A percentile compares a stretch with the other conserved stretches of the same genome.
Evolutionary conservation across 805 yeast species (phyloP).

Genomic region (Ogataea salicorniae): DNA sequence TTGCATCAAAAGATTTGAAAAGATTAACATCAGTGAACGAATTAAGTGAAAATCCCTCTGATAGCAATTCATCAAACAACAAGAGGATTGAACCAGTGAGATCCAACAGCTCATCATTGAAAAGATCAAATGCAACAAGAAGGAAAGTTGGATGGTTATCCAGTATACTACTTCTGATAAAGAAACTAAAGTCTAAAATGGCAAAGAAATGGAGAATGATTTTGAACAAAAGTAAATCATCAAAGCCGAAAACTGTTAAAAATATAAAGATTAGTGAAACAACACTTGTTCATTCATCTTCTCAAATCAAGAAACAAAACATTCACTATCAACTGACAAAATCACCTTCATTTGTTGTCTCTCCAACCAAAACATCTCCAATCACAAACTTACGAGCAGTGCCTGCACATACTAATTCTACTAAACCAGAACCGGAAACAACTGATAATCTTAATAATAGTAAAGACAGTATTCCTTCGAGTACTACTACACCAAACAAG

Average conservation of each 20-base stretch:
- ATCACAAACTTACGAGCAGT: no score
- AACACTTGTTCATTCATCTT: background rate
- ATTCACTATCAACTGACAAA: background rate
- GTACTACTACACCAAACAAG: conserved; percentile 1
- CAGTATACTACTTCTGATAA: conserved; percentile 9
- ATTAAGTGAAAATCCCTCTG: background rate
- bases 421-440: background rate
- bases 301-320: background rate
- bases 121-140: conserved; percentile 29
- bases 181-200: conserved; percentile 7
- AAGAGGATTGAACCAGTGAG: background rate
- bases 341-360: background rate
- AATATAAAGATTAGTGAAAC: background rate
- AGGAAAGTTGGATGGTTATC: conserved; percentile 29
- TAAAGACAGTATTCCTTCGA: background rate
- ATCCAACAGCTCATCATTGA: conserved; percentile 14
- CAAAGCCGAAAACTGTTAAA: background rate
- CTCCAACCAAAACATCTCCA: background rate
- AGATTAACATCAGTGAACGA: background rate
- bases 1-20: conserved; percentile 9
- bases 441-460: background rate
- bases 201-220: conserved; percentile 19
- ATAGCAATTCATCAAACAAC: no score
- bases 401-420: no score
- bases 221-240: conserved; percentile 8